Percentiles rank a stretch among this genome's conserved stretches.
phyloP scores from a whole-genome alignment of 306 rosid genomes.

The Geum urbanum region DNA sequence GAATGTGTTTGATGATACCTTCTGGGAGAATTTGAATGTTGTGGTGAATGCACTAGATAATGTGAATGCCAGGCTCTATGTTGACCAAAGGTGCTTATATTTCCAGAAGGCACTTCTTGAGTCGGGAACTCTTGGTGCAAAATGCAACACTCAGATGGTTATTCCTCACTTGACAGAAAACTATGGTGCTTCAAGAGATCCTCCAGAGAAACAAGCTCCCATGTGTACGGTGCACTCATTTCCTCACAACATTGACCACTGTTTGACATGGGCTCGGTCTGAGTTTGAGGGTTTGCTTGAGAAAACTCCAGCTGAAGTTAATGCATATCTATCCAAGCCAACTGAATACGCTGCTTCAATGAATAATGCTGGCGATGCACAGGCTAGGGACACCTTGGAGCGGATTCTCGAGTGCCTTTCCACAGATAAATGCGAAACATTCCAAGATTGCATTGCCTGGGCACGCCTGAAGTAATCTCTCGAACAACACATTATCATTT shows the following conservation, averaged over 20 bases:
- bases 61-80: constrained; percentile 91
- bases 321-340: constrained; percentile 75
- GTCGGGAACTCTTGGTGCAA: constrained; percentile 97
- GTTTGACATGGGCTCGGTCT: constrained; percentile 99
- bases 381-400: constrained; percentile 93
- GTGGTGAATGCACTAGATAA: constrained; percentile 90
- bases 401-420: constrained; percentile 90
- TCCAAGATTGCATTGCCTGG: constrained; percentile 87
- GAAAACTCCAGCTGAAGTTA: constrained; percentile 95
- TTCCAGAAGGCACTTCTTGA: constrained; percentile 98
- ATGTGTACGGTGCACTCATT: constrained; percentile 99
- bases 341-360: constrained; percentile 60
- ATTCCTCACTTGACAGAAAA: constrained; percentile 95
- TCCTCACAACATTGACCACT: constrained; percentile 96
- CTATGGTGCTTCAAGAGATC: constrained; percentile 98
- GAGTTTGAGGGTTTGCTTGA: constrained; percentile 97
- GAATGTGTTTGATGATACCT: constrained; percentile 64
- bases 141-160: constrained; percentile 98
- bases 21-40: constrained; percentile 70
- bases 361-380: constrained; percentile 96
- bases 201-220: constrained; percentile 98
- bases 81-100: constrained; percentile 92
- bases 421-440: constrained; percentile 69
- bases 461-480: constrained; percentile 74
- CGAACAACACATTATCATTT: background rate